phyloP scores from a whole-genome alignment of 2,329 filamentous ascomycete genomes.

The Fonsecaea multimorphosa region DNA sequence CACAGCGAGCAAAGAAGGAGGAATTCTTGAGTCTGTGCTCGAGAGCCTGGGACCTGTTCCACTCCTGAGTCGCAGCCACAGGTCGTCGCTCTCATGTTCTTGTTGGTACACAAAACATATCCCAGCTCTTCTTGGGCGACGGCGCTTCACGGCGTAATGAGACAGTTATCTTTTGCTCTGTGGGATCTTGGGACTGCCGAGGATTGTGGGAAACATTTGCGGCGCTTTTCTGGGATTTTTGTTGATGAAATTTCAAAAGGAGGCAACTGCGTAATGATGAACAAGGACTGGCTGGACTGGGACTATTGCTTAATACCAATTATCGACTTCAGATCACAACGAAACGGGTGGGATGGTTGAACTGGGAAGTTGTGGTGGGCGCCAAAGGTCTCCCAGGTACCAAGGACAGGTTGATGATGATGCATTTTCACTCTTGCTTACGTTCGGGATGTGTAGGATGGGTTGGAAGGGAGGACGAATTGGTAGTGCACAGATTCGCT shows the following conservation, averaged over 20 bases:
- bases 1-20: constrained; percentile 83
- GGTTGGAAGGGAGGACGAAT: constrained; percentile 5
- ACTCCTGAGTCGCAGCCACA: constrained; percentile 66
- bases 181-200: constrained; percentile 2
- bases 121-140: constrained; percentile 6
- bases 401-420: constrained; percentile 20
- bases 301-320: constrained; percentile 32
- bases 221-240: constrained; percentile 13
- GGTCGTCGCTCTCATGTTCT: constrained; percentile 4
- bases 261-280: constrained; percentile 30
- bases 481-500: constrained; percentile 1
- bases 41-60: constrained; percentile 94
- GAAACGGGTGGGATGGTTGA: constrained; percentile 12
- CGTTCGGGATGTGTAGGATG: not conserved
- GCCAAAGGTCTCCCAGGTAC: constrained; percentile 7
- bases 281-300: constrained; percentile 37
- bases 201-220: constrained; percentile 1
- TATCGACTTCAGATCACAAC: constrained; percentile 18
- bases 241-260: constrained; percentile 22
- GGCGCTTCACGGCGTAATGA: constrained; percentile 28
- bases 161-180: not conserved
- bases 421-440: constrained; percentile 2
- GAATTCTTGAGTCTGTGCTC: constrained; percentile 88
- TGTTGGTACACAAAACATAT: constrained; percentile 14
- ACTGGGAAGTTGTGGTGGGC: constrained; percentile 12